Conservation (phyloP, 2,329 filamentous ascomycete genomes). For the Ascosphaera aggregata region DNA sequence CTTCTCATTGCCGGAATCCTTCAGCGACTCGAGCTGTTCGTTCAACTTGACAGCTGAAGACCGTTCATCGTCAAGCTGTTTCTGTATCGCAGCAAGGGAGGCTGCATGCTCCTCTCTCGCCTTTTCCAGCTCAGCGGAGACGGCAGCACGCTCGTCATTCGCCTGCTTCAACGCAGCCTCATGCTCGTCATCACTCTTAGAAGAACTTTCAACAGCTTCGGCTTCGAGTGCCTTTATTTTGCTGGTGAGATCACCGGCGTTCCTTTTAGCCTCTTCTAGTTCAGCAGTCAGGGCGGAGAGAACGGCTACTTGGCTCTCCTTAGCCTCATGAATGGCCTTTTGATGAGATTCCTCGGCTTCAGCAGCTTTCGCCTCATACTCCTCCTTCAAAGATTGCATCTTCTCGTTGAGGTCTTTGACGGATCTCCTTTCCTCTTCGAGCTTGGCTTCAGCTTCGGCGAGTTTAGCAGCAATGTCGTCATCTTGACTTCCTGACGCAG, state of each 20-base stretch:
- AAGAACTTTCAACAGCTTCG: conserved; percentile 6
- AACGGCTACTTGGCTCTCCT: conserved; percentile 8
- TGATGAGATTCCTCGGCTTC: conserved; percentile 10
- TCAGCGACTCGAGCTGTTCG: conserved; percentile 11
- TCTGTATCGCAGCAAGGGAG: background rate
- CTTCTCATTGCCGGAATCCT: background rate
- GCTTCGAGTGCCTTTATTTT: conserved; percentile 2
- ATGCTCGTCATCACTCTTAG: conserved; percentile 14
- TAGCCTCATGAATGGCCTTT: conserved; percentile 7
- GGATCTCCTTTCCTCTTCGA: conserved; percentile 4
- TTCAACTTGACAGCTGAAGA: conserved; percentile 11
- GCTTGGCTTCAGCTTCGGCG: conserved; percentile 4
- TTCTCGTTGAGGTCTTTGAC: conserved; percentile 3
- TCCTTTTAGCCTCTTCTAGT: conserved; percentile 10
- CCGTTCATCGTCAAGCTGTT: conserved; percentile 11
- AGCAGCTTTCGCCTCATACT: conserved; percentile 11
- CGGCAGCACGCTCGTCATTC: conserved; percentile 15
- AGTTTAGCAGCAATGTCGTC: conserved; percentile 5
- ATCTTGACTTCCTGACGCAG: conserved; percentile 9
- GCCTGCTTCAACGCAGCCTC: conserved; percentile 16
- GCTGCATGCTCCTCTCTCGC: conserved; percentile 12
- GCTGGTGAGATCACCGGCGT: conserved; percentile 7
- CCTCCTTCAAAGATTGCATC: conserved; percentile 4
- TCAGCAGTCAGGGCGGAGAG: conserved; percentile 12
- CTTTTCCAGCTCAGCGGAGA: conserved; percentile 9